A percentile compares a stretch with the other conserved stretches of the same genome.
Conservation (phyloP, 2,329 filamentous ascomycete genomes). For the Rutstroemia sydowiana region DNA sequence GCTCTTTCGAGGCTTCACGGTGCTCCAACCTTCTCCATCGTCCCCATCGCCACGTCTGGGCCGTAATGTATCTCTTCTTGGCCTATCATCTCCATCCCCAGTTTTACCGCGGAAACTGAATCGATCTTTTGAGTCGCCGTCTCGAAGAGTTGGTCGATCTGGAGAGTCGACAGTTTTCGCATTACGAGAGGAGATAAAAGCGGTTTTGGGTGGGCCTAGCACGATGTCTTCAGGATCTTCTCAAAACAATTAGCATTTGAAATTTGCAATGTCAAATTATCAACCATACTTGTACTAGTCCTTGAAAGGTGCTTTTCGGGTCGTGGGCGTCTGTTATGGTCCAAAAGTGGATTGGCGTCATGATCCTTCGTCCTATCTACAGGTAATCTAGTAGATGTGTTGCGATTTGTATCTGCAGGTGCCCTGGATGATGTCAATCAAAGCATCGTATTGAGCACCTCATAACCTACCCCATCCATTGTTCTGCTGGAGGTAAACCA, state of each 20-base stretch:
- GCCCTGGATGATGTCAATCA: slow-evolving; percentile 23
- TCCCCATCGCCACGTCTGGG: slow-evolving; percentile 46
- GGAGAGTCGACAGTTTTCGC: slow-evolving; percentile 34
- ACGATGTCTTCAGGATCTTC: slow-evolving; percentile 72
- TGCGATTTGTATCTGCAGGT: slow-evolving; percentile 27
- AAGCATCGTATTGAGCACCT: not conserved
- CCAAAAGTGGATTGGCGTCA: slow-evolving; percentile 25
- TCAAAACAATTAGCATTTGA: slow-evolving; percentile 15
- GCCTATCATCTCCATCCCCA: slow-evolving; percentile 45
- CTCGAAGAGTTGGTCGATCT: slow-evolving; percentile 40
- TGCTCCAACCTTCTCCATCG: slow-evolving; percentile 68
- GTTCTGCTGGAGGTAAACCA: slow-evolving; percentile 73
- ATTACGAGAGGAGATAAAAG: slow-evolving; percentile 57
- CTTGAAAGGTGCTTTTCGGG: slow-evolving; percentile 43
- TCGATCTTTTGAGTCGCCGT: slow-evolving; percentile 49
- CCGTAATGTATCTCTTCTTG: slow-evolving; percentile 40
- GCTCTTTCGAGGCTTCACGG: slow-evolving; percentile 66
- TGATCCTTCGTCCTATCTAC: slow-evolving; percentile 42
- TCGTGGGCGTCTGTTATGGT: slow-evolving; percentile 40
- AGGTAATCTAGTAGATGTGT: slow-evolving; percentile 30
- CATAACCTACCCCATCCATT: slow-evolving; percentile 81
- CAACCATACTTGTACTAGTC: slow-evolving; percentile 47
- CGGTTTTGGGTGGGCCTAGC: slow-evolving; percentile 75
- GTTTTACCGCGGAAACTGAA: slow-evolving; percentile 51
- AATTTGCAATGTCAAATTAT: slow-evolving; percentile 13